Conservation (phyloP, 768 basidiomycete species). For the Mycena kentingensis region DNA sequence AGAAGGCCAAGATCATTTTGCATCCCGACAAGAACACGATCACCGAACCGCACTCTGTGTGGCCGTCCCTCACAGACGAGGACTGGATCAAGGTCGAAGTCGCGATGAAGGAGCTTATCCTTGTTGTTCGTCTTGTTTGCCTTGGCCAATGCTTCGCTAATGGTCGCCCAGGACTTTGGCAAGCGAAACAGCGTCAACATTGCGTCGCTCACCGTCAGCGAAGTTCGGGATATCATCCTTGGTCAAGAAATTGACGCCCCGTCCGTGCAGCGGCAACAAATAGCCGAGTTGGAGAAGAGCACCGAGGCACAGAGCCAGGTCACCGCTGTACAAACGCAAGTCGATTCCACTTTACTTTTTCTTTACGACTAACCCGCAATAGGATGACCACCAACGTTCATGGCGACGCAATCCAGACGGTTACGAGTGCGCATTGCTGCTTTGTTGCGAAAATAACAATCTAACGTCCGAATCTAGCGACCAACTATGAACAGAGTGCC, state of each 20-base stretch:
- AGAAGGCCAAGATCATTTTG: conserved; percentile 98
- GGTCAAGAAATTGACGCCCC: conserved; percentile 98
- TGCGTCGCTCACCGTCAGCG: conserved; percentile 92
- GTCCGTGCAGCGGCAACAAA: conserved; percentile 95
- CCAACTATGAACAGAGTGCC: conserved; percentile 97
- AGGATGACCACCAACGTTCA: conserved; percentile 97
- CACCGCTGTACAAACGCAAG: conserved; percentile 90
- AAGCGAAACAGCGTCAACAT: conserved; percentile 99
- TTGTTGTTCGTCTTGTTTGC: conserved; percentile 56
- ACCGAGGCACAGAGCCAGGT: conserved; percentile 93
- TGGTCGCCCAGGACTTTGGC: conserved; percentile 82
- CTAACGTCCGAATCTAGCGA: conserved; percentile 51
- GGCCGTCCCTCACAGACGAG: conserved; percentile 90
- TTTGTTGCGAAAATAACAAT: no score
- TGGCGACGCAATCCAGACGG: conserved; percentile 92
- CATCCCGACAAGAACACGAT: conserved; percentile 97
- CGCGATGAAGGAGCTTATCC: conserved; percentile 95
- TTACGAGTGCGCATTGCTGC: conserved; percentile 67
- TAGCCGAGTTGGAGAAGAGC: conserved; percentile 99
- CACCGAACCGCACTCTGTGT: conserved; percentile 97
- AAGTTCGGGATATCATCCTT: conserved; percentile 97
- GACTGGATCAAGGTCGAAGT: conserved; percentile 99
- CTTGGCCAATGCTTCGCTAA: conserved; percentile 7
- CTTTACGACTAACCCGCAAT: conserved; percentile 15
- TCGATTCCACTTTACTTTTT: conserved; percentile 1